Evolutionary conservation across 2,329 filamentous ascomycete genomes (phyloP), one percentile per base, ranked within the genome.

Genomic region (Paecilomyces sp.): DNA sequence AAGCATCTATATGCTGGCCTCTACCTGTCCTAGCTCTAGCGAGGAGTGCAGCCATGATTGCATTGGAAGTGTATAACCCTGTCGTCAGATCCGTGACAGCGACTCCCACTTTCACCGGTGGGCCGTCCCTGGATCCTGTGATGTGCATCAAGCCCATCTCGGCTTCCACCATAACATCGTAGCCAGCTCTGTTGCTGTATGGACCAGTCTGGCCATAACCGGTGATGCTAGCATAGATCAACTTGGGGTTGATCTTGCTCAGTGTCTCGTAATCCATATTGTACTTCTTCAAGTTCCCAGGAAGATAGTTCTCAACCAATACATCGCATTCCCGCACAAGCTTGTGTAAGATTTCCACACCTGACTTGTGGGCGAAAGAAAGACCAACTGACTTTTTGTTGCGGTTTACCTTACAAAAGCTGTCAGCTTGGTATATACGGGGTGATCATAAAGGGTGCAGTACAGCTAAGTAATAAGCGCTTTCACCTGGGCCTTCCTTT

Each of bases 141-240:
- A 99, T 97, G 77, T 99, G 94, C 94, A 99, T 99, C 59, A 99
- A 79, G 0, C 94, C 94, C 77, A 99, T 92, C 73, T 97, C 94
- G 61, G 94, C 94, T 79, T 99, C 94, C 11, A 99, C 93, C 93
- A 99, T 99, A 66, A 99, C 94, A 76, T 99, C 94, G 80, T 99
- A 99, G 3, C 94, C 94, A 3, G 94, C 92, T 13, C 94, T 84
- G 64, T 87, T 85, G 5, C 88, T 86, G 75, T 96, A 96, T 0
- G 94, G 94, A 0, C 94, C 94, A 1, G 90, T 96, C 73, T 99
- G 94, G 1, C 94, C 94, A 71, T 97, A 99, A 0, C 94, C 94
- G 0, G 94, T 99, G 67, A 99, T 96, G 66, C 91, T 96, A 13
- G 93, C 92, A 71, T 99, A 99, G 66, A 99, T 90, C 54, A 99